phyloP scores from a whole-genome alignment of 768 basidiomycete species.

The Russula abietina region DNA sequence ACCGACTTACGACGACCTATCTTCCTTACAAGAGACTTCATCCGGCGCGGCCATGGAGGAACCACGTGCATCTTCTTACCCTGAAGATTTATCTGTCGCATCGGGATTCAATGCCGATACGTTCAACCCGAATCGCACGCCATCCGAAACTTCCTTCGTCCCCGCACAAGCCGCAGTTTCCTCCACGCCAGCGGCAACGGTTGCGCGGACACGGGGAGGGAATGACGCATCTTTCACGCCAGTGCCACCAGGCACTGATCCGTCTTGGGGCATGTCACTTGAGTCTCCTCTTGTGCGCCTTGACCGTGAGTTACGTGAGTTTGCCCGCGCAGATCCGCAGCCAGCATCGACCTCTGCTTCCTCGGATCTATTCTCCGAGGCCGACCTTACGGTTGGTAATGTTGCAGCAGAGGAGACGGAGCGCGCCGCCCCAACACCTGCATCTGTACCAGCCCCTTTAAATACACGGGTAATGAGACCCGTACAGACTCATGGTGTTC shows the following conservation, averaged over 20 bases:
- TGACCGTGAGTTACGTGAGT: constrained; percentile 53
- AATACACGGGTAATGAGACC: constrained; percentile 3
- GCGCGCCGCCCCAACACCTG: background rate
- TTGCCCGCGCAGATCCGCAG: constrained; percentile 40
- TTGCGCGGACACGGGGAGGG: background rate
- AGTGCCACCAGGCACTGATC: constrained; percentile 28
- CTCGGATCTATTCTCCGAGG: constrained; percentile 27
- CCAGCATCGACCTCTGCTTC: constrained; percentile 24
- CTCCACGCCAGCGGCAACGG: constrained; percentile 61
- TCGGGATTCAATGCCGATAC: constrained; percentile 7
- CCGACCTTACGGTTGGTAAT: background rate
- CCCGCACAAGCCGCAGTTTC: constrained; percentile 67
- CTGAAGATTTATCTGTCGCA: constrained; percentile 22
- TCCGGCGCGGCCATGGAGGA: constrained; percentile 5
- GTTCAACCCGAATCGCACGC: constrained; percentile 42
- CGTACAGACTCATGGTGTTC: constrained; percentile 31
- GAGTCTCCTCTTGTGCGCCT: constrained; percentile 69
- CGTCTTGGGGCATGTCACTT: constrained; percentile 67
- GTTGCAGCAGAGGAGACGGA: background rate
- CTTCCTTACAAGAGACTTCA: constrained; percentile 27
- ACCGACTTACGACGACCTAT: constrained; percentile 64
- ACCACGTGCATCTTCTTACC: background rate
- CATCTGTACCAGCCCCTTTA: background rate
- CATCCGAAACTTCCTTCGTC: constrained; percentile 68
- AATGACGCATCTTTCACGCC: constrained; percentile 9